Conservation (phyloP, 257 asterid species). For the Parsonsia alboflavescens region DNA sequence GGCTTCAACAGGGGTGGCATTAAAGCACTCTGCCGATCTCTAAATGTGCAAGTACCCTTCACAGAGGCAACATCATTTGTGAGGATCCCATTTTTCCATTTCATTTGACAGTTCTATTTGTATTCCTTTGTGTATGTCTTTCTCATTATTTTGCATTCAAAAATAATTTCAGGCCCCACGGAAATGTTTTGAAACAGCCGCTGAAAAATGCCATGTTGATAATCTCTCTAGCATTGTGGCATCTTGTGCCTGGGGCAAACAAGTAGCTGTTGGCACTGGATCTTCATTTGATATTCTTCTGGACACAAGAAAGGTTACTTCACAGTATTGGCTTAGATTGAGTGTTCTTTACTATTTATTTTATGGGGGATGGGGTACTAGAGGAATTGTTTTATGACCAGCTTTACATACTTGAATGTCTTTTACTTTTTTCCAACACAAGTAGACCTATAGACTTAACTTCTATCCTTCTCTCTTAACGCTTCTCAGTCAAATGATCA, state of each 20-base stretch:
- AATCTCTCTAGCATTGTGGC: slow-evolving; percentile 81
- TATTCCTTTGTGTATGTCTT: slow-evolving; percentile 12
- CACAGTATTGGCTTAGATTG: neutral
- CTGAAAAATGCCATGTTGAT: slow-evolving; percentile 90
- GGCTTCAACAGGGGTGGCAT: slow-evolving; percentile 94
- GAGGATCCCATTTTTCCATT: slow-evolving; percentile 29
- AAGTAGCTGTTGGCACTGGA: slow-evolving; percentile 92
- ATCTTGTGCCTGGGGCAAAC: slow-evolving; percentile 98
- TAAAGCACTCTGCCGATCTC: slow-evolving; percentile 69
- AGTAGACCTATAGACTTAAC: neutral
- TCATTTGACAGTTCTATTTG: slow-evolving; percentile 2
- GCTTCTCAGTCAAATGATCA: neutral
- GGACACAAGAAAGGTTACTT: slow-evolving; percentile 71
- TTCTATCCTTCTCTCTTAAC: neutral
- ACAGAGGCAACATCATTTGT: slow-evolving; percentile 89
- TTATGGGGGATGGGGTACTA: neutral
- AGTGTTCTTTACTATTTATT: slow-evolving; percentile 2
- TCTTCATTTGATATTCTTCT: slow-evolving; percentile 83
- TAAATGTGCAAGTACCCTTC: slow-evolving; percentile 83
- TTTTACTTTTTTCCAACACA: neutral
- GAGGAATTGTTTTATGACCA: neutral
- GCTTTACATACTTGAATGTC: neutral
- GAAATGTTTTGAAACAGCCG: slow-evolving; percentile 91
- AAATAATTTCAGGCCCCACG: slow-evolving; percentile 66
- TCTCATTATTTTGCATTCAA: slow-evolving; percentile 9